Evolutionary conservation across 495 filamentous ascomycete genomes (phyloP), one percentile per base, ranked within the genome.

Genomic region (Talaromyces nanjingensis): DNA sequence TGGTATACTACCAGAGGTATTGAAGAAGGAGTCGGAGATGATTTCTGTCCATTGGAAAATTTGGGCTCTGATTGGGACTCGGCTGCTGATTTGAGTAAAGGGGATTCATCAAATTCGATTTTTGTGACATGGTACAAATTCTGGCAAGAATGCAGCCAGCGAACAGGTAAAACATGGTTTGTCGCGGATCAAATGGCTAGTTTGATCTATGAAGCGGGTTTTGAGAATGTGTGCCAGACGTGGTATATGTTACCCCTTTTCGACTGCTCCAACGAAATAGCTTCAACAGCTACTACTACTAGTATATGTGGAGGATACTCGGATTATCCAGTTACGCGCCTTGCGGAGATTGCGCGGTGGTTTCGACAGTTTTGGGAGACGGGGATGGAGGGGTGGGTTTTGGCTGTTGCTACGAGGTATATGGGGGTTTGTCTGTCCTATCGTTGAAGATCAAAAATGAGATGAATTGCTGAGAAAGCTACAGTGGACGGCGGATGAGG

Each of bases 161-260:
- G 73, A 64, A 78, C 78, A 60, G 77, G 76, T 16, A 74, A 74
- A 65, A 67, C 65, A 1, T 65, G 79, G 67, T 73, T 74, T 66
- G 63, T 79, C 18, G 76, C 73, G 8, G 6, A 64, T 29, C 24
- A 53, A 14, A 29, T 79, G 56, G 5, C 11, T 5, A 34, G 53
- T 31, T 73, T 70, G 72, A 72, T 81, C 66, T 49, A 61, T 29
- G 67, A 66, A 7, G 66, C 64, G 25, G 77, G 77, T 1, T 81
- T 77, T 69, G 63, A 47, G 1, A 73, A 77, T 69, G 69, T 78
- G 11, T 60, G 65, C 1, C 72, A 76, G 67, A 72, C 29, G 78
- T 77, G 74, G 77, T 79, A 3, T 31, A 68, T 67, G 14, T 47
- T 60, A 37, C 59, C 59, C 2, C 59, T 31, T 18, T 8, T 39